A percentile compares a stretch with the other conserved stretches of the same genome.
phyloP scores from a whole-genome alignment of 2,329 filamentous ascomycete genomes.

The Penicillium aurantiogriseum region DNA sequence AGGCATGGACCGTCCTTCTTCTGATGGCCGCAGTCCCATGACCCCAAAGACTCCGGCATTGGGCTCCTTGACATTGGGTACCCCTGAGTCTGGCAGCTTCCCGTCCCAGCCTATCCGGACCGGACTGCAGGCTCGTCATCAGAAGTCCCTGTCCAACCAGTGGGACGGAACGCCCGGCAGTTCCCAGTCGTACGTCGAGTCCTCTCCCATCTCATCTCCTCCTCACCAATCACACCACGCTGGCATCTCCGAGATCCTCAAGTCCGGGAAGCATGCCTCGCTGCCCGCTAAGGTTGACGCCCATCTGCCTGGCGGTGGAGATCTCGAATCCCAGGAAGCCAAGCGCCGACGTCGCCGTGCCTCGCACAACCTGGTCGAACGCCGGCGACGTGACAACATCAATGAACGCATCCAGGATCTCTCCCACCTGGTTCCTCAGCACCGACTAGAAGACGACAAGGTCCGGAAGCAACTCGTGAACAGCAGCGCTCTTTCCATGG shows the following conservation, averaged over 20 bases:
- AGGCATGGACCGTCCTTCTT: slow-evolving; percentile 69
- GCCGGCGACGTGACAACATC: slow-evolving; percentile 92
- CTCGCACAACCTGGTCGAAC: slow-evolving; percentile 95
- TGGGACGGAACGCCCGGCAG: slow-evolving; percentile 88
- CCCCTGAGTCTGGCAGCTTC: slow-evolving; percentile 70
- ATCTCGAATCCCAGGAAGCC: slow-evolving; percentile 80
- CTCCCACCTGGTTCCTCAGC: slow-evolving; percentile 85
- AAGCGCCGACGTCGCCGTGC: slow-evolving; percentile 89
- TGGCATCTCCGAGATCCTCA: slow-evolving; percentile 84
- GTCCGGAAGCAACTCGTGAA: slow-evolving; percentile 92
- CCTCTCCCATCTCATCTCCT: slow-evolving; percentile 77
- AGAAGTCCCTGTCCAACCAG: slow-evolving; percentile 81
- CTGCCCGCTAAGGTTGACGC: slow-evolving; percentile 80
- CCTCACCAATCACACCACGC: slow-evolving; percentile 55
- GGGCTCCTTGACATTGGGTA: slow-evolving; percentile 68
- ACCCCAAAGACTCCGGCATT: slow-evolving; percentile 82
- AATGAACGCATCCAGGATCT: slow-evolving; percentile 98
- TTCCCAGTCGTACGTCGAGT: slow-evolving; percentile 81
- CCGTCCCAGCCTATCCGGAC: slow-evolving; percentile 76
- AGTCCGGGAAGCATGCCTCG: slow-evolving; percentile 77
- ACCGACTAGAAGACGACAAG: slow-evolving; percentile 94
- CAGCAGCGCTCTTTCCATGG: slow-evolving; percentile 83
- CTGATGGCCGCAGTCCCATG: slow-evolving; percentile 74
- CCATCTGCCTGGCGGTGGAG: slow-evolving; percentile 43
- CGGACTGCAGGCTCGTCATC: slow-evolving; percentile 61